A percentile compares a stretch with the other conserved stretches of the same genome.
Evolutionary conservation across 768 basidiomycete genomes (phyloP).

Genomic region (Suillus americanus): DNA sequence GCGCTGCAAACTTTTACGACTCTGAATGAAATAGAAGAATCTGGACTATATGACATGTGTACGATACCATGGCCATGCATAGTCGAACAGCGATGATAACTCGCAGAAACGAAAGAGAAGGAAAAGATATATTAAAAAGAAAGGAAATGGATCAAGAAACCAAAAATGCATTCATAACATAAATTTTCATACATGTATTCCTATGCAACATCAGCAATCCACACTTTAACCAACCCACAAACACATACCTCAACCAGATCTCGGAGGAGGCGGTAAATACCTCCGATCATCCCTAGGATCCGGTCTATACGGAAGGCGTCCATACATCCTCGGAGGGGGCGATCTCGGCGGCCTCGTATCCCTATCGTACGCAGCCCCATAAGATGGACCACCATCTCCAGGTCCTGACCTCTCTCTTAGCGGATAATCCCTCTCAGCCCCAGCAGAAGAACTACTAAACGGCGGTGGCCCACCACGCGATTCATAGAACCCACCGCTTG

Average conservation of each 20-base stretch:
- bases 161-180: background rate
- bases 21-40: background rate
- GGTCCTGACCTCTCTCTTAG: conserved; percentile 22
- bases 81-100: background rate
- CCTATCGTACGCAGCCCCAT: conserved; percentile 38
- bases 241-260: background rate
- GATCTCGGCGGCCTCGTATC: conserved; percentile 28
- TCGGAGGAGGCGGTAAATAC: conserved; percentile 33
- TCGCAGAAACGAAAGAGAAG: background rate
- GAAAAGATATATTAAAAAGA: too few relatives aligned
- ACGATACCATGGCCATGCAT: background rate
- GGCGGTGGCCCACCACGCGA: conserved; percentile 16
- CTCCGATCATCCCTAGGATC: conserved; percentile 37
- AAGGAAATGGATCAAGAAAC: background rate
- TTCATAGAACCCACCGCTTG: conserved; percentile 35
- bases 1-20: background rate
- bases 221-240: background rate
- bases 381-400: conserved; percentile 18
- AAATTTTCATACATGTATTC: background rate
- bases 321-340: conserved; percentile 18
- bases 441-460: conserved; percentile 18
- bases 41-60: background rate
- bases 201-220: background rate
- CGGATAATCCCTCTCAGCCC: conserved; percentile 37
- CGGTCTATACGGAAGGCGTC: conserved; percentile 13